Evolutionary conservation across 495 filamentous ascomycete genomes (phyloP), one percentile per base, ranked within the genome.

Genomic region (Lasiosphaeria miniovina): DNA sequence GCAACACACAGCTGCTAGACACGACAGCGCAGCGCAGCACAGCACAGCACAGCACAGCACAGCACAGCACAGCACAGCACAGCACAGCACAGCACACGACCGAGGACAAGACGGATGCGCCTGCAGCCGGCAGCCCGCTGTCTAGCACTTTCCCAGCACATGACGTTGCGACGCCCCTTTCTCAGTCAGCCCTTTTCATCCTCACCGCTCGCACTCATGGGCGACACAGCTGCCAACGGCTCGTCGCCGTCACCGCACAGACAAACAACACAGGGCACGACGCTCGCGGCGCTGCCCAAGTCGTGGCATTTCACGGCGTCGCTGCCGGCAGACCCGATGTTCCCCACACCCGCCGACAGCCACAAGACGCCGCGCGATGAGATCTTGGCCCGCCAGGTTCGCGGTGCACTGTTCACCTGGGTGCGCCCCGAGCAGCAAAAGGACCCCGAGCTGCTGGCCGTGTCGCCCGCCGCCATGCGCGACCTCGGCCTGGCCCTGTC

Each of bases 401-500:
- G 89, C 66, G 83, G 83, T 15, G 95, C 95, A 8, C 69, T 95
- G 36, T 98, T 90, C 74, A 96, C 91, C 36, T 98, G 86, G 78
- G 91, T 98, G 46, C 85, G 90, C 7, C 94, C 94, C 0, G 88
- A 92, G 67, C 68, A 70, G 17, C 77, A 80, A 33, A 79, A 88
- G 54, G 81, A 86, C 8, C 82, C 90, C 0, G 89, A 97, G 67
- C 76, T 98, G 14, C 81, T 98, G 7, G 86, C 86, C 3, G 85
- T 93, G 4, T 95, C 90, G 58, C 77, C 83, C 1, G 80, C 82
- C 15, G 94, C 91, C 0, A 80, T 98, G 79, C 73, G 77, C 57
- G 90, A 96, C 67, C 76, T 98, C 12, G 91, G 90, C 0, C 78
- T 98, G 49, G 73, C 76, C 12, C 65, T 76, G 9, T 85, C 80